phyloP scores from a whole-genome alignment of 2,329 filamentous ascomycete genomes.

The Neonectria faginata region DNA sequence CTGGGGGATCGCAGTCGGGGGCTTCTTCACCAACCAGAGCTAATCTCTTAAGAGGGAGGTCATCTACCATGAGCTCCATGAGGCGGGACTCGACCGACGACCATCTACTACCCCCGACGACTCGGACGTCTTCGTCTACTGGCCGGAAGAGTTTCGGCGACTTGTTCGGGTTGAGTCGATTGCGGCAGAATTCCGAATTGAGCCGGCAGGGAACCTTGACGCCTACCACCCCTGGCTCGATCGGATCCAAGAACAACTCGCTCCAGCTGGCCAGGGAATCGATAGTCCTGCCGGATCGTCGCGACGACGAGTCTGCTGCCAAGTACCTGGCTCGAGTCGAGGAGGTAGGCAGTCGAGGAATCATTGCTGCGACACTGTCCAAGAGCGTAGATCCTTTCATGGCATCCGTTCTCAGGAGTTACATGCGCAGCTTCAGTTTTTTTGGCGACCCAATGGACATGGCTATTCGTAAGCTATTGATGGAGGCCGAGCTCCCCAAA shows the following conservation, averaged over 20 bases:
- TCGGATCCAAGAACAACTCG: constrained; percentile 83
- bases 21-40: constrained; percentile 76
- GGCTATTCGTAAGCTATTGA: constrained; percentile 93
- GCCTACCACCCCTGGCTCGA: constrained; percentile 76
- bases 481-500: constrained; percentile 95
- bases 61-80: constrained; percentile 89
- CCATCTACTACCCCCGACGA: constrained; percentile 72
- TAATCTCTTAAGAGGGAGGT: constrained; percentile 76
- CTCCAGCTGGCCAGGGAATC: constrained; percentile 81
- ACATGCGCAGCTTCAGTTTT: constrained; percentile 94
- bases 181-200: constrained; percentile 85
- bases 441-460: constrained; percentile 99
- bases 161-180: constrained; percentile 80
- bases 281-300: constrained; percentile 77
- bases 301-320: constrained; percentile 89
- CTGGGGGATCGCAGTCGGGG: constrained; percentile 60
- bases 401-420: constrained; percentile 86
- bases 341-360: constrained; percentile 80
- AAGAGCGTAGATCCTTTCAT: constrained; percentile 89
- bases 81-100: constrained; percentile 79
- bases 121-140: constrained; percentile 88
- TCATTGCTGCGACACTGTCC: constrained; percentile 86
- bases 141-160: constrained; percentile 95
- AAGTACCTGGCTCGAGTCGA: constrained; percentile 89
- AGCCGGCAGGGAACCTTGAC: constrained; percentile 76